Evolutionary conservation across 768 basidiomycete species (phyloP), one percentile per base, ranked within the genome.

Genomic region (Tricholoma matsutake): DNA sequence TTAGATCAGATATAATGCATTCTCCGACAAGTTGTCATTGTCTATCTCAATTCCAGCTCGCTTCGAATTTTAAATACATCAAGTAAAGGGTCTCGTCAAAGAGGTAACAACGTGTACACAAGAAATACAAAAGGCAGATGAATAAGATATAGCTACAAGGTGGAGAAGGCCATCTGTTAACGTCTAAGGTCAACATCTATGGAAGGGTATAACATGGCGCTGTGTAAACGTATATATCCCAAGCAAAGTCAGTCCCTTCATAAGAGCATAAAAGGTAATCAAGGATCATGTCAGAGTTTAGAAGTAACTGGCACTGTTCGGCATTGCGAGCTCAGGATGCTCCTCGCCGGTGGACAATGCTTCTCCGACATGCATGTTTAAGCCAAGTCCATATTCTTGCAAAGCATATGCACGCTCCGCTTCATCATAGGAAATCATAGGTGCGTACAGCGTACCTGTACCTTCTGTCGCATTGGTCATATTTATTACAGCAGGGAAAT

Each of bases 251-350:
- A 49, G 54, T 28, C 39, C 25, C 11, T 56, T 59, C 45, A 61
- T 55, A 47, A 32, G 3, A 6, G 13, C 54, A 60, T 56, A 63
- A 59, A 59, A 51, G 58, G 54, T 22, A 28, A 54, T 60, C 45
- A 61, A 45, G 28, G 28, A 31, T 55, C 29, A 60, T 66, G 37
- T 60, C 68, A 37, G 59, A 25, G 63, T 59, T 35, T 66, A 63
- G 43, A 71, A 68, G 60, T 71, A 66, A 16, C 71, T 70, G 49
- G 71, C 69, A 29, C 66, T 61, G 57, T 73, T 71, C 65, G 72
- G 71, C 20, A n/a, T 1, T n/a, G 66, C 56, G 47, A 67, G 69
- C 51, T 71, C 60, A 60, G 65, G 66, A 14, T 28, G 5, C 25
- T 71, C 71, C 16, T 69, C 60, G 43, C 29, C 31, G 29, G 32